Percentiles rank a stretch among this genome's conserved stretches.
Evolutionary conservation across 176 grass and related monocot genomes (phyloP).

Genomic region (Tuctoria greenei): DNA sequence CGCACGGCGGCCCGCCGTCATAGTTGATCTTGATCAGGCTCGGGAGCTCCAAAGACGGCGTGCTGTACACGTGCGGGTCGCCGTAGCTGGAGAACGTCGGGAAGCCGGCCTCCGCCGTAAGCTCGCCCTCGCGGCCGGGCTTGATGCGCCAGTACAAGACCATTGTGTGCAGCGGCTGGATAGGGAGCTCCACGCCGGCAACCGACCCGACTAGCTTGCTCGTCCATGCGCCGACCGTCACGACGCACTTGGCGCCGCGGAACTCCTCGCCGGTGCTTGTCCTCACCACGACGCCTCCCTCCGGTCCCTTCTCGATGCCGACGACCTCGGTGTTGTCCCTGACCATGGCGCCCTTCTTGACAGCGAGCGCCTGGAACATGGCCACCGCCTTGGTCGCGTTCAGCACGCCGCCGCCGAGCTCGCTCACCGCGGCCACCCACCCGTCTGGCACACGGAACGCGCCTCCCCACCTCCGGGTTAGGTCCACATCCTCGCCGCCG

Average conservation of each 20-base stretch:
- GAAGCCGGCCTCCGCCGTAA: slow-evolving; percentile 56
- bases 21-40: slow-evolving; percentile 75
- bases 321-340: slow-evolving; percentile 57
- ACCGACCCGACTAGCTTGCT: slow-evolving; percentile 34
- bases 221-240: slow-evolving; percentile 56
- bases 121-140: slow-evolving; percentile 43
- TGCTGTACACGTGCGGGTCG: slow-evolving; percentile 68
- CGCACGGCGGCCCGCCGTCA: slow-evolving; percentile 61
- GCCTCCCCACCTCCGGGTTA: slow-evolving; percentile 42
- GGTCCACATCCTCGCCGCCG: slow-evolving; percentile 12
- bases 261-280: slow-evolving; percentile 38
- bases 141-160: slow-evolving; percentile 70
- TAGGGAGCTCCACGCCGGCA: slow-evolving; percentile 43
- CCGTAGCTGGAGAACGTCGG: slow-evolving; percentile 93
- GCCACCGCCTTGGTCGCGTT: slow-evolving; percentile 76
- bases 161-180: slow-evolving; percentile 50
- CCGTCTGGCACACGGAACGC: slow-evolving; percentile 44
- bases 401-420: slow-evolving; percentile 43
- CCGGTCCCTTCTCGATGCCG: slow-evolving; percentile 23
- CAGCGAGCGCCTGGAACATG: slow-evolving; percentile 78
- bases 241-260: slow-evolving; percentile 42
- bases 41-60: slow-evolving; percentile 68
- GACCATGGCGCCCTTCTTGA: slow-evolving; percentile 47
- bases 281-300: slow-evolving; percentile 19
- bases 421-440: slow-evolving; percentile 54